Evolutionary conservation across 352 stramenopile species (phyloP).

Genomic region (Globisporangium sylvaticum): DNA sequence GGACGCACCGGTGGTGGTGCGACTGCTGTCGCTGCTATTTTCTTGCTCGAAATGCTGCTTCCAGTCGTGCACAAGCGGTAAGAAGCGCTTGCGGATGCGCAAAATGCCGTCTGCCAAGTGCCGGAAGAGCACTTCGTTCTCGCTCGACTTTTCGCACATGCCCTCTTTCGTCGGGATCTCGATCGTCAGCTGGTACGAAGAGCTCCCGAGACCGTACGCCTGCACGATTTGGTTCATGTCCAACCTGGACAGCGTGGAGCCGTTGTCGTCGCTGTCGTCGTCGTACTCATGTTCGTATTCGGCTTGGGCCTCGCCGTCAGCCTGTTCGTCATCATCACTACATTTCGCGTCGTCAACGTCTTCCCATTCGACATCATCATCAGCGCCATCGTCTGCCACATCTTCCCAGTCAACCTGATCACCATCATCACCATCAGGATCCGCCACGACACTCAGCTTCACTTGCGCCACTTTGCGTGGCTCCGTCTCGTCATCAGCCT

Average conservation of each 20-base stretch:
- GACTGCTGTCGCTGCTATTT: no score
- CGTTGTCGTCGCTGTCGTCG: slow-evolving; percentile 12
- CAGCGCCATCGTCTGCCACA: slow-evolving; percentile 1
- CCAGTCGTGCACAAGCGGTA: slow-evolving; percentile 66
- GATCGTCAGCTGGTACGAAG: slow-evolving; percentile 71
- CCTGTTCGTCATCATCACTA: slow-evolving; percentile 12
- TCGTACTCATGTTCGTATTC: slow-evolving; percentile 17
- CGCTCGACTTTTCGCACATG: slow-evolving; percentile 49
- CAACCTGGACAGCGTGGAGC: slow-evolving; percentile 22
- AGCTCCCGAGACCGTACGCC: slow-evolving; percentile 69
- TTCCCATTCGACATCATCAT: slow-evolving; percentile 31
- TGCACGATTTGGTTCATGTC: slow-evolving; percentile 81
- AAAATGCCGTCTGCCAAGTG: slow-evolving; percentile 47
- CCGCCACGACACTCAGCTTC: neutral
- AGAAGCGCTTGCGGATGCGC: slow-evolving; percentile 64
- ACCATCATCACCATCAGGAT: neutral
- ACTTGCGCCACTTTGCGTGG: neutral
- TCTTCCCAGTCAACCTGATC: neutral
- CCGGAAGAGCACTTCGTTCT: slow-evolving; percentile 68
- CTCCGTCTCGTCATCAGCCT: neutral
- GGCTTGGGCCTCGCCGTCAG: slow-evolving; percentile 9
- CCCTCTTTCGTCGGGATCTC: slow-evolving; percentile 43
- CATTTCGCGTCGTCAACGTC: slow-evolving; percentile 10
- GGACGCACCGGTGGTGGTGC: neutral
- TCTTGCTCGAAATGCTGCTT: slow-evolving; percentile 5